Evolutionary conservation across 371 early-diverging fungal genomes (phyloP).

Genomic region (Rhizopus microsporus): DNA sequence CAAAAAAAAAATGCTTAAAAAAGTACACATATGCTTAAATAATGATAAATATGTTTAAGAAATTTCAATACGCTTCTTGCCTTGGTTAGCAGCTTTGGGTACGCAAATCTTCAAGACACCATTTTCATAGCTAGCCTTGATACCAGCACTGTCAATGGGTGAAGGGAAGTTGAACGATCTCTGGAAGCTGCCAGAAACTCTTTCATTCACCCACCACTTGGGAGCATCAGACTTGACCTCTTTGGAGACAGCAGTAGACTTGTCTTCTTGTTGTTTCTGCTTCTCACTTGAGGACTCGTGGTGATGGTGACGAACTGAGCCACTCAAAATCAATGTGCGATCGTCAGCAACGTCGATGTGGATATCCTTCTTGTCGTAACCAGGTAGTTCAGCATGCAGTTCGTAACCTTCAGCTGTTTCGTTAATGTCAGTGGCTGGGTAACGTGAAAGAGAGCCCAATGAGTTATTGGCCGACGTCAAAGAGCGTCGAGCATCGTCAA

Average conservation of each 20-base stretch:
- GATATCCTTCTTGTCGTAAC: conserved; percentile 28
- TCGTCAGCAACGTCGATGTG: conserved; percentile 23
- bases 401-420: conserved; percentile 29
- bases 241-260: background rate
- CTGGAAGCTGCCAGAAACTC: conserved; percentile 26
- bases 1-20: too few species aligned
- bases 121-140: conserved; percentile 35
- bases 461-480: background rate
- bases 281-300: background rate
- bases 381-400: conserved; percentile 30
- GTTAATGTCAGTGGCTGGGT: conserved; percentile 22
- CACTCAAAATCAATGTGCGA: conserved; percentile 25
- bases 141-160: conserved; percentile 19
- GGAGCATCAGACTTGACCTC: background rate
- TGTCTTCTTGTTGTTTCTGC: too few species aligned
- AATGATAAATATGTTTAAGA: too few species aligned
- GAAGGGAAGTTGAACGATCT: conserved; percentile 31
- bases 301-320: conserved; percentile 12
- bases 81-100: conserved; percentile 25
- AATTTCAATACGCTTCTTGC: background rate
- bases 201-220: conserved; percentile 33
- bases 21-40: too few species aligned
- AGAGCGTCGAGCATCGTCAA: conserved; percentile 21
- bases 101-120: conserved; percentile 29
- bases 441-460: background rate